Evolutionary conservation across 73 alveolate species (phyloP), one percentile per base, ranked within the genome.

Genomic region (Vitrella brassicaformis): DNA sequence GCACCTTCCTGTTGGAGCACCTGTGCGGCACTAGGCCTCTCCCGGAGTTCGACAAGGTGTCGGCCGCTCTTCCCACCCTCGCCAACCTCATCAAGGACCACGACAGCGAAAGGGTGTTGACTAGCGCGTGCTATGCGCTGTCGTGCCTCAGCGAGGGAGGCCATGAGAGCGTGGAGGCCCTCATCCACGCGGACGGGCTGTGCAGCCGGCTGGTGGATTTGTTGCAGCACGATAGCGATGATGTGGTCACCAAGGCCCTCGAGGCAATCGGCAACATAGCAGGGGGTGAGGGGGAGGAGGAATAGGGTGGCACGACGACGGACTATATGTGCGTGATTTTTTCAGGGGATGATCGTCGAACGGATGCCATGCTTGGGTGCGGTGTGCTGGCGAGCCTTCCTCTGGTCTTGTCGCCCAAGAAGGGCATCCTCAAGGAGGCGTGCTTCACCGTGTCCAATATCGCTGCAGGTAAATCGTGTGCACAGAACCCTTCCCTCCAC

Each of bases 391-490:
- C 84, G 0, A 84, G 80, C 66, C 79, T 95, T 69, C 85, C 90
- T 65, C 81, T 94, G 25, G 76, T 94, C 47, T 72, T 74, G 66
- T 85, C 89, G 85, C 79, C 81, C 10, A 93, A 90, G 91, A 74
- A 80, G 72, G 73, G 93, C 27, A 90, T 93, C 19, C 87, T 95
- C 78, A 94, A 95, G 88, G 99, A 94, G 81, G 91, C 92, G 0
- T 89, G 95, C 75, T 95, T 98, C 98, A 86, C 95, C 0, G 69
- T 95, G 14, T 82, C 94, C 0, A 95, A 95, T 75, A 89, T 95
- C 67, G 89, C 98, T 19, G 99, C 99, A 26, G 99, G 99, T 25
- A 91, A n/a, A n/a, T n/a, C n/a, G n/a, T n/a, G n/a, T n/a, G n/a
- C n/a, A n/a, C n/a, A n/a, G n/a, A n/a, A n/a, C n/a, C n/a, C n/a